A percentile compares a stretch with the other conserved stretches of the same genome.
Evolutionary conservation across 306 rosid species (phyloP).

Genomic region (Psophocarpus tetragonolobus): DNA sequence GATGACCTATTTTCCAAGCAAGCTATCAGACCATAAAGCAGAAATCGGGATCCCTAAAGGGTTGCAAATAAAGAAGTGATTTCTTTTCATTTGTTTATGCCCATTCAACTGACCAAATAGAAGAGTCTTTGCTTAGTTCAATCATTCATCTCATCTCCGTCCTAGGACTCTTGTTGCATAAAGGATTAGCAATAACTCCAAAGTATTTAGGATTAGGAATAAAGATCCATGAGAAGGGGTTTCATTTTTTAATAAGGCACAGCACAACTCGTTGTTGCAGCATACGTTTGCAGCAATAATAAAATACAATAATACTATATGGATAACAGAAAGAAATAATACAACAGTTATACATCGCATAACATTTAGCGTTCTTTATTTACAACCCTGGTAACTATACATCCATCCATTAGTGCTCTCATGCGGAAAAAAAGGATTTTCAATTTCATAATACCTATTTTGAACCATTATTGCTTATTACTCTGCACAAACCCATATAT

Average conservation of each 20-base stretch:
- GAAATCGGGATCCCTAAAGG: constrained; percentile 24
- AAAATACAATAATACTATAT: constrained; percentile 38
- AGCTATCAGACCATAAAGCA: constrained; percentile 29
- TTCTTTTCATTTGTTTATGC: background rate
- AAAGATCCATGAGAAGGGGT: constrained; percentile 36
- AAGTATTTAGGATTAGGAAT: constrained; percentile 39
- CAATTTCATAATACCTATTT: background rate
- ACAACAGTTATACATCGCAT: background rate
- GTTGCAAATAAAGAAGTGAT: constrained; percentile 17
- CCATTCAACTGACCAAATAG: constrained; percentile 8
- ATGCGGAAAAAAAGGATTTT: background rate
- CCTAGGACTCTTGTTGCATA: constrained; percentile 61
- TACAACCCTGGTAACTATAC: background rate
- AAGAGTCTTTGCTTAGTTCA: constrained; percentile 45
- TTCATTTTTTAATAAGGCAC: constrained; percentile 55
- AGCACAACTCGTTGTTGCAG: constrained; percentile 33
- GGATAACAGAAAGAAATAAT: background rate
- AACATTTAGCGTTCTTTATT: background rate
- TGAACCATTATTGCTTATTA: background rate
- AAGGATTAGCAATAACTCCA: background rate
- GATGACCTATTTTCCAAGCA: constrained; percentile 37
- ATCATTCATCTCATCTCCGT: constrained; percentile 52
- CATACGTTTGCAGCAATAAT: constrained; percentile 53
- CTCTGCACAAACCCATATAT: background rate
- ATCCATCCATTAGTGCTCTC: background rate